phyloP scores from a whole-genome alignment of 129 eudicot genomes.

The Helichrysum umbraculigerum region DNA sequence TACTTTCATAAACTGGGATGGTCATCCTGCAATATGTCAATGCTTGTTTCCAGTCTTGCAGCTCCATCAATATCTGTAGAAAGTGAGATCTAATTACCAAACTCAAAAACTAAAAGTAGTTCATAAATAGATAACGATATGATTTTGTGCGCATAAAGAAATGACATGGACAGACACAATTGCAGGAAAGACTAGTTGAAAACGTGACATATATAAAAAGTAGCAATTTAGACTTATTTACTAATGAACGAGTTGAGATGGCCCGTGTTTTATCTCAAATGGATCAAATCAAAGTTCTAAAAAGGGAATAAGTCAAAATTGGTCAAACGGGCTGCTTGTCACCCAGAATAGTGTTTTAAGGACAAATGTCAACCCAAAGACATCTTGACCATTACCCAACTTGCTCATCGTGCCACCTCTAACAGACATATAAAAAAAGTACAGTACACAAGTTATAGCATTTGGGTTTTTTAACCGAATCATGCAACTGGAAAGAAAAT shows the following conservation, averaged over 20 bases:
- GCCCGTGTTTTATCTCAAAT: not conserved
- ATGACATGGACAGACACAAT: not conserved
- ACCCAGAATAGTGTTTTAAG: not conserved
- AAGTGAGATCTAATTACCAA: slow-evolving; percentile 10
- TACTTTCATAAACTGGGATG: slow-evolving; percentile 82
- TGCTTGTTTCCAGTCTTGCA: slow-evolving; percentile 81
- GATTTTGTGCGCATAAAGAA: not conserved
- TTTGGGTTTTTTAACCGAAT: too few species aligned
- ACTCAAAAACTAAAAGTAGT: not conserved
- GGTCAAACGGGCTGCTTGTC: not conserved
- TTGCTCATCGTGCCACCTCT: not conserved
- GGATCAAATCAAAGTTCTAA: not conserved
- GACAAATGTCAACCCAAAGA: not conserved
- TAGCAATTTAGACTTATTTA: not conserved
- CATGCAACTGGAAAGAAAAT: too few species aligned
- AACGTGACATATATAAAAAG: not conserved
- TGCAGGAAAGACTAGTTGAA: not conserved
- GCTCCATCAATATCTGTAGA: slow-evolving; percentile 72
- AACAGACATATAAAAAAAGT: not conserved
- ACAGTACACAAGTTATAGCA: not conserved
- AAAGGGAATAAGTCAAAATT: not conserved
- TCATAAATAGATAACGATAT: not conserved
- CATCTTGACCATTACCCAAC: slow-evolving; percentile 6
- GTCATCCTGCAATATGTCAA: slow-evolving; percentile 67
- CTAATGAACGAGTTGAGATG: not conserved